Evolutionary conservation across 2,329 filamentous ascomycete species (phyloP), one percentile per base, ranked within the genome.

Genomic region (Aspergillus aculeatus): DNA sequence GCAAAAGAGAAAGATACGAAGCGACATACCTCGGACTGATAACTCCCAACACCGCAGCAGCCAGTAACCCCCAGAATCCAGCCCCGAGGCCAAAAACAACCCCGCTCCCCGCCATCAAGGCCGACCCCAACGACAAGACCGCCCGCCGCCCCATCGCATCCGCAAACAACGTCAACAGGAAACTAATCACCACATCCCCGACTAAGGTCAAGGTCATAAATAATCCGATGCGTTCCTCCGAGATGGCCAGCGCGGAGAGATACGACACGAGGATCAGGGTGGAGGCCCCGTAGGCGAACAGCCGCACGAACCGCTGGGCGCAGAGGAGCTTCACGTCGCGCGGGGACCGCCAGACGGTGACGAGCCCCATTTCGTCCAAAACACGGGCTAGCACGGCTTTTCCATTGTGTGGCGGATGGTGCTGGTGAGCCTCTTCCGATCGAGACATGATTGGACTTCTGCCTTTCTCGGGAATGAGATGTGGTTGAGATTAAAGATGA

Each of bases 161-260:
- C 0, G 86, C 85, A 56, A 86, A 78, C 1, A 88, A 77, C 0
- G 86, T 85, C 21, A 88, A 71, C 19, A 82, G 69, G 5, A 87
- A 81, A 1, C 82, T 83, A 7, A 88, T 81, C 0, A 83, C 69
- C 1, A 88, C 84, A 72, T 89, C 86, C 12, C 86, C 86, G 2
- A 81, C 69, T 14, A 88, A 77, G 0, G 86, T 89, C 41, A 88
- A 73, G 0, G 83, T 86, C 85, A 89, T 87, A 66, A 89, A 88
- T 6, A 88, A 68, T 5, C 86, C 86, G 60, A 88, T 88, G 23
- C 78, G 80, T 26, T 82, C 77, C 69, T 88, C 85, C 0, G 84
- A 78, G 56, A 86, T 81, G 0, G 76, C 73, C 12, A 88, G 73
- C 21, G 81, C 80, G 6, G 83, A 80, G 54, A 89, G 82, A 69